Percentiles rank a stretch among this genome's conserved stretches.
Conservation (phyloP, 1,284 basidiomycete species). For the Puccinia coronata region DNA sequence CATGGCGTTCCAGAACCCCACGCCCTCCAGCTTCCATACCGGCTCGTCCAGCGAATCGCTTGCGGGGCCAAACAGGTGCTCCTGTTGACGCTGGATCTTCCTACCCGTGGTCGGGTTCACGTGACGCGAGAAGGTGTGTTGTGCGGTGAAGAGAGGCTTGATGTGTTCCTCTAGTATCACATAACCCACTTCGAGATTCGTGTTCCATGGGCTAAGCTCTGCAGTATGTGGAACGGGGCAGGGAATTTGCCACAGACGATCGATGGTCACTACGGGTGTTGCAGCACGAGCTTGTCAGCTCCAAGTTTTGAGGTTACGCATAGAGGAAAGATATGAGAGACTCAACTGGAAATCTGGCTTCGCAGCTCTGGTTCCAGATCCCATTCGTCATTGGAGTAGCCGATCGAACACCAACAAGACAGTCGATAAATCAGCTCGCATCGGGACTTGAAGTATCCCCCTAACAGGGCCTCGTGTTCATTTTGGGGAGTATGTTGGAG, state of each 20-base stretch:
- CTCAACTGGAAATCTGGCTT: background rate
- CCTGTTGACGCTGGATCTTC: slow-evolving; percentile 53
- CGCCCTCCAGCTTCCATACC: slow-evolving; percentile 16
- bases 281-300: background rate
- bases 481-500: background rate
- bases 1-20: slow-evolving; percentile 31
- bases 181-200: background rate
- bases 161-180: background rate
- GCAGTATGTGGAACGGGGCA: background rate
- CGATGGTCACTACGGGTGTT: background rate
- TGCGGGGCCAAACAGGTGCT: slow-evolving; percentile 39
- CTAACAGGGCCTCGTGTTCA: background rate
- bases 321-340: background rate
- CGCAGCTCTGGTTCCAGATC: background rate
- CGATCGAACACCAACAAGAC: slow-evolving; percentile 17
- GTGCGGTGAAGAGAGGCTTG: slow-evolving; percentile 15
- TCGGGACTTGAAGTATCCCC: background rate
- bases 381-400: slow-evolving; percentile 37
- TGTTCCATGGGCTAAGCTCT: background rate
- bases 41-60: slow-evolving; percentile 16
- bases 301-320: background rate
- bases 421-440: slow-evolving; percentile 24
- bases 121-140: slow-evolving; percentile 43
- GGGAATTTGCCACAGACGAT: slow-evolving; percentile 16
- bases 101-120: slow-evolving; percentile 53